phyloP scores from a whole-genome alignment of 2,329 filamentous ascomycete species.

The Microdochium paspali region DNA sequence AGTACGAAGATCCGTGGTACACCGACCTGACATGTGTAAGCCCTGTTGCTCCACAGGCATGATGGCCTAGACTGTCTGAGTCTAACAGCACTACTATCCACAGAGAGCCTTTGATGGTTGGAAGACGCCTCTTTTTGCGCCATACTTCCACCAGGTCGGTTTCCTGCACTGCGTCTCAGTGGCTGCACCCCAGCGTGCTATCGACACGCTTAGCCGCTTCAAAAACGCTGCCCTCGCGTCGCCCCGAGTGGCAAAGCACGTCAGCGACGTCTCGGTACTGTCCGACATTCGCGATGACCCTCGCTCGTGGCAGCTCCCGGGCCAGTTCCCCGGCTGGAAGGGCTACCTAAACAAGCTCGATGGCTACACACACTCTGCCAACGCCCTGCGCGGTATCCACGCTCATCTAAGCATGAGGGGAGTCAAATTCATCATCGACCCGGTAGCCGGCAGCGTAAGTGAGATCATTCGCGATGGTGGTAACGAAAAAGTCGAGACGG shows the following conservation, averaged over 20 bases:
- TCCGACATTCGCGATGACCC: background rate
- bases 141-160: background rate
- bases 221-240: background rate
- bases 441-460: background rate
- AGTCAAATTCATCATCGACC: background rate
- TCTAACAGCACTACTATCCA: background rate
- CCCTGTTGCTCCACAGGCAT: background rate
- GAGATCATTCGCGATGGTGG: background rate
- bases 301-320: background rate
- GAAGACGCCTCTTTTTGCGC: background rate
- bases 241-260: background rate
- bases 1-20: conserved; percentile 50
- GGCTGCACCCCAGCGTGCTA: background rate
- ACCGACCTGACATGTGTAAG: conserved; percentile 29
- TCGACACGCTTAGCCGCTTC: background rate
- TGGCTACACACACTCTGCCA: background rate
- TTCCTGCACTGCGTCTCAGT: background rate
- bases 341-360: background rate
- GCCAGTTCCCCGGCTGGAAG: background rate
- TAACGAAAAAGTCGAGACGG: background rate
- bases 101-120: background rate
- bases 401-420: background rate
- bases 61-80: background rate
- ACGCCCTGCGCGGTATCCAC: background rate
- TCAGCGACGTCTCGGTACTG: background rate